Conservation (phyloP, 2,329 filamentous ascomycete species). For the Hypocrella siamensis region DNA sequence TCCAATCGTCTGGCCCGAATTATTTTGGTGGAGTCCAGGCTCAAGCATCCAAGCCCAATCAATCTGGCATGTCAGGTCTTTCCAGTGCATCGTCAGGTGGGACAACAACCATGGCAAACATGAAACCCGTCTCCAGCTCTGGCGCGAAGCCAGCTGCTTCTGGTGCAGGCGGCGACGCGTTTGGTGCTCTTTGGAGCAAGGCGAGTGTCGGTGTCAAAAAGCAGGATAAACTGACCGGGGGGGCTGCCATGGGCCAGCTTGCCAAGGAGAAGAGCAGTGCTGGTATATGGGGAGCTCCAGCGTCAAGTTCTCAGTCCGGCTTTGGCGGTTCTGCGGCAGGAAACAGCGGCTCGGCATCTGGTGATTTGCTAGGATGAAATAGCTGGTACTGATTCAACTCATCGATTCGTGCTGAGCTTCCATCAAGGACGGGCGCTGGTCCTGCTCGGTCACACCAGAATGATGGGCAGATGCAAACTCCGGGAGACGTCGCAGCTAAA, state of each 20-base stretch:
- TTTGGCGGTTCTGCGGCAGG: slow-evolving; percentile 10
- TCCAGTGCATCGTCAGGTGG: slow-evolving; percentile 19
- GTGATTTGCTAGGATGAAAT: slow-evolving; percentile 31
- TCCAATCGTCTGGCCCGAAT: slow-evolving; percentile 71
- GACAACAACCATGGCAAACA: slow-evolving; percentile 24
- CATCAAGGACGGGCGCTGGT: no score
- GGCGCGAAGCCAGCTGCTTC: slow-evolving; percentile 37
- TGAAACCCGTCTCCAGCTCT: slow-evolving; percentile 30
- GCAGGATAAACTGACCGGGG: slow-evolving; percentile 39
- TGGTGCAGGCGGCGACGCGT: slow-evolving; percentile 60
- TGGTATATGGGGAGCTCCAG: slow-evolving; percentile 76
- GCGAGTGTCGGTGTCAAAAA: slow-evolving; percentile 66
- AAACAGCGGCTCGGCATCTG: slow-evolving; percentile 23
- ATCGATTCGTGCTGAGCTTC: no score
- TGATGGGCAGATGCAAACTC: no score
- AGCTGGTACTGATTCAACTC: no score
- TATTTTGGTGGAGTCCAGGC: slow-evolving; percentile 78
- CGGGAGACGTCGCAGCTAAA: no score
- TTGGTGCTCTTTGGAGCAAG: slow-evolving; percentile 73
- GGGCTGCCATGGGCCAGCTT: slow-evolving; percentile 77
- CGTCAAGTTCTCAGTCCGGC: slow-evolving; percentile 20
- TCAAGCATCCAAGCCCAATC: slow-evolving; percentile 12
- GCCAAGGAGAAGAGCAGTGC: slow-evolving; percentile 97
- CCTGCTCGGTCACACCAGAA: no score
- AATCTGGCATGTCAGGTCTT: slow-evolving; percentile 13